A percentile compares a stretch with the other conserved stretches of the same genome.
Evolutionary conservation across 148 eudicot genomes (phyloP).

Genomic region (Vaccinium darrowii): DNA sequence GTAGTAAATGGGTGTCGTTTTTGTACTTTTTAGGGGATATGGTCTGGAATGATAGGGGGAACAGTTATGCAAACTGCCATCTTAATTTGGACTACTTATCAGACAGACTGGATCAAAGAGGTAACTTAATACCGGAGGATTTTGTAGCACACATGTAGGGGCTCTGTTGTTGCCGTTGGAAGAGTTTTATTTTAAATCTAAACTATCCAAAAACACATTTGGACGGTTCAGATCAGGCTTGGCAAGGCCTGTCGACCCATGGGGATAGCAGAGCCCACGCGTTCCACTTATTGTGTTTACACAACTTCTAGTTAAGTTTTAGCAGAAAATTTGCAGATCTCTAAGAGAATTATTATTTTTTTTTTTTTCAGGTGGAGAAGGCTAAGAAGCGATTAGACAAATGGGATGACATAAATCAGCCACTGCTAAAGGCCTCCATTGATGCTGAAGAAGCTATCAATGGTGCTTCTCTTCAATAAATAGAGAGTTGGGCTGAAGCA

Average conservation of each 20-base stretch:
- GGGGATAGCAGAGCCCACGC: too few relatives aligned
- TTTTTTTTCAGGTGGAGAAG: constrained; percentile 30
- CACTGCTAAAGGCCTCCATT: constrained; percentile 16
- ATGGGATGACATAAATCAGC: constrained; percentile 33
- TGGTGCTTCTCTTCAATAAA: neutral
- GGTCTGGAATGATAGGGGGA: constrained; percentile 91
- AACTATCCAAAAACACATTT: too few relatives aligned
- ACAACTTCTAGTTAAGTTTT: too few relatives aligned
- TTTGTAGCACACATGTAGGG: too few relatives aligned
- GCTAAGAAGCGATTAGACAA: constrained; percentile 28
- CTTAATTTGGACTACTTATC: constrained; percentile 37
- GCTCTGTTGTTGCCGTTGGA: too few relatives aligned
- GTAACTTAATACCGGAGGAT: constrained; percentile 21
- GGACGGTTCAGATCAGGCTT: too few relatives aligned
- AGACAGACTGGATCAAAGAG: constrained; percentile 58
- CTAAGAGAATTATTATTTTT: neutral
- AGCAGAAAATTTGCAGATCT: neutral
- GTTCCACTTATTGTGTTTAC: too few relatives aligned
- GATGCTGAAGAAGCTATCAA: neutral
- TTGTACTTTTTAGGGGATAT: constrained; percentile 50
- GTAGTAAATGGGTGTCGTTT: neutral
- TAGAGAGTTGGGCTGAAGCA: neutral
- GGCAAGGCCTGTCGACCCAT: too few relatives aligned
- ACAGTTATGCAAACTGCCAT: constrained; percentile 71
- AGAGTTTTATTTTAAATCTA: too few relatives aligned